Percentiles rank a stretch among this genome's conserved stretches.
phyloP scores from a whole-genome alignment of 2,329 filamentous ascomycete species.

The Decorospora gaudefroyi region DNA sequence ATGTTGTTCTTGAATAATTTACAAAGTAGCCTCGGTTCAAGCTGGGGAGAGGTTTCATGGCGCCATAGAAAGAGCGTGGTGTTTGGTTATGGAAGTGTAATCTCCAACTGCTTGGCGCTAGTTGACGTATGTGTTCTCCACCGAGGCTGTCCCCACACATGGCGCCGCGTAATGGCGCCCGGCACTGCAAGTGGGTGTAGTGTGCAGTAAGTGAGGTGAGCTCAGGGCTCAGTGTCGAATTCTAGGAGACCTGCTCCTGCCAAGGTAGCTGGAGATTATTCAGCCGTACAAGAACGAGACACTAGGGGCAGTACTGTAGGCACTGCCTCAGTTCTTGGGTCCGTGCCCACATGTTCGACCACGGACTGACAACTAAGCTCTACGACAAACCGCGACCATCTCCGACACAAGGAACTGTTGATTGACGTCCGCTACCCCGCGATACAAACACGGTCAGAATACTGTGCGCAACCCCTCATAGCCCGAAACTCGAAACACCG shows the following conservation, averaged over 20 bases:
- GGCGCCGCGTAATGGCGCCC: slow-evolving; percentile 18
- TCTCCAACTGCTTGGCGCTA: slow-evolving; percentile 12
- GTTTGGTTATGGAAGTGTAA: neutral
- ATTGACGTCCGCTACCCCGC: slow-evolving; percentile 3
- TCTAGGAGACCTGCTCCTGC: neutral
- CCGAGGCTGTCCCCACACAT: slow-evolving; percentile 6
- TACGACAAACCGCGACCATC: slow-evolving; percentile 9
- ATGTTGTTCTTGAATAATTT: too few relatives aligned
- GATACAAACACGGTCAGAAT: slow-evolving; percentile 5
- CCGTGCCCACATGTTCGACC: slow-evolving; percentile 18
- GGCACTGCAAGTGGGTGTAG: slow-evolving; percentile 1
- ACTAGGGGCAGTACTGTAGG: slow-evolving; percentile 15
- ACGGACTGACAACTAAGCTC: slow-evolving; percentile 8
- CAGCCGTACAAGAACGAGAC: slow-evolving; percentile 4
- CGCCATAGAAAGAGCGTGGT: neutral
- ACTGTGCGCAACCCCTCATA: slow-evolving; percentile 1
- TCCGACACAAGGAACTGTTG: neutral
- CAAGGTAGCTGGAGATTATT: slow-evolving; percentile 4
- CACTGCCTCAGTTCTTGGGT: slow-evolving; percentile 15
- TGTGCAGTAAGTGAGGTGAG: slow-evolving; percentile 2
- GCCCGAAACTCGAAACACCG: slow-evolving; percentile 9
- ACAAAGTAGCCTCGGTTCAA: too few relatives aligned
- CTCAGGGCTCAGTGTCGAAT: slow-evolving; percentile 3
- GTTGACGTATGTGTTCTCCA: slow-evolving; percentile 11
- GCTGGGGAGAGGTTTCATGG: too few relatives aligned